These are phyloP conservation scores for Aspergillus unguis DNA, from an alignment of 2,329 filamentous ascomycete genomes.

Conservation along the genomic window DNA sequence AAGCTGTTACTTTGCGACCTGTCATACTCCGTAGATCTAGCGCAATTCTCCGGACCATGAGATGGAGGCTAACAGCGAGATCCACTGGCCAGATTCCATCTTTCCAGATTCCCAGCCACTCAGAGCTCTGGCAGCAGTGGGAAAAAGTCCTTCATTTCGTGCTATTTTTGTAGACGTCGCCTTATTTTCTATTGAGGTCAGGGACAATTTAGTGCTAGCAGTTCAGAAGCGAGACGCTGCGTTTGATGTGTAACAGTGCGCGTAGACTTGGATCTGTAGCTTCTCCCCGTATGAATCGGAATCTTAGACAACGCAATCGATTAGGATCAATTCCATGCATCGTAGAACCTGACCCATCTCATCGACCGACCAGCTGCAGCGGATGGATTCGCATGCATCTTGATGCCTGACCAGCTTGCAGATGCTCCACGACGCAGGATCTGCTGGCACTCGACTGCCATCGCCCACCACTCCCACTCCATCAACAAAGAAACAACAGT, in stretches of 20 bases:
- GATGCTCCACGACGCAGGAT: conserved; percentile 19
- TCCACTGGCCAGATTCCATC: conserved; percentile 13
- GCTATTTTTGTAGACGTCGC: conserved; percentile 4
- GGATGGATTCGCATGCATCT: conserved; percentile 14
- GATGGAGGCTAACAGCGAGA: conserved; percentile 14
- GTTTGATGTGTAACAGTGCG: conserved; percentile 5
- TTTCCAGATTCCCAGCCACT: conserved; percentile 11
- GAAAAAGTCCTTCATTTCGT: conserved; percentile 13
- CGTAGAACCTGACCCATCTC: neutral
- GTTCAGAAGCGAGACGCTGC: conserved; percentile 7
- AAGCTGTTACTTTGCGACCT: neutral
- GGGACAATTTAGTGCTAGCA: conserved; percentile 2
- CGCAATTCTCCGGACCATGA: conserved; percentile 16
- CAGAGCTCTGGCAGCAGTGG: conserved; percentile 1
- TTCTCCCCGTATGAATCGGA: conserved; percentile 14
- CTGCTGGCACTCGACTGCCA: conserved; percentile 14
- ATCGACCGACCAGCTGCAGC: too few relatives aligned
- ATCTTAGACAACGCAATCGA: conserved; percentile 4
- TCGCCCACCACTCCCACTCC: conserved; percentile 9
- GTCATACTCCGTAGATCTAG: conserved; percentile 14
- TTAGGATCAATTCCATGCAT: conserved; percentile 1
- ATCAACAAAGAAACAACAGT: conserved; percentile 3
- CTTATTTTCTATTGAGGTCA: neutral
- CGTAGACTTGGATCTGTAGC: conserved; percentile 9
- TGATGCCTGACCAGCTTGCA: conserved; percentile 22